Evolutionary conservation across 73 alveolate genomes (phyloP), one percentile per base, ranked within the genome.

Genomic region (Paramecium pentaurelia): DNA sequence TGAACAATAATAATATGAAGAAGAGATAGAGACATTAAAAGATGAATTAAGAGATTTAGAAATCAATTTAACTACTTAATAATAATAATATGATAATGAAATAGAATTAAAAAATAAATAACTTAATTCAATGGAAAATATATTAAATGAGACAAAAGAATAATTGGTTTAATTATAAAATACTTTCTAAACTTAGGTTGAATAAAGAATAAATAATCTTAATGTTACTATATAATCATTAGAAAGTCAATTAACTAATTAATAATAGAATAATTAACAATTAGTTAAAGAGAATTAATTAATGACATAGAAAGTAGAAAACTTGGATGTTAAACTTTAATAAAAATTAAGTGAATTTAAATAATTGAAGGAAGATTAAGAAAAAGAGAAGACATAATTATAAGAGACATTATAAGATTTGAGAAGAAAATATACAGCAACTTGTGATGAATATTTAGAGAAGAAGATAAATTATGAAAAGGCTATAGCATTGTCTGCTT

Each of bases 1-100:
- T 40, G 90, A 77, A 44, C 45, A 47, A 44, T 47, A 44, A 18
- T 34, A 77, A 42, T 77, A 77, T 77, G 90, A 77, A 47, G 90
- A 77, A 47, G 90, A 77, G 0, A 77, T 77, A 20, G 90, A 77
- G 30, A 30, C 45, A 42, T 34, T 77, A 12, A 77, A 44, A 77
- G 90, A 77, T 40, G 90, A 77, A 77, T 47, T 77, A n/a, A 77
- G 90, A 77, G 90, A 77, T 14, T 42, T 77, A 20, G 90, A 77
- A 44, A 44, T 77, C 14, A 77, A 32, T 20, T 77, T 40, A 6
- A 77, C 47, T 3, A 77, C 44, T 16, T 25, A 22, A 77, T 77
- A 77, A 77, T 22, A 77, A 77, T 77, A 77, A 44, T 44, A 44
- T 40, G 90, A 47, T 18, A 77, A 77, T 77, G 90, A 77, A 40